A percentile compares a stretch with the other conserved stretches of the same genome.
Evolutionary conservation across 2,329 filamentous ascomycete species (phyloP).

Genomic region (Xylaria polymorpha): DNA sequence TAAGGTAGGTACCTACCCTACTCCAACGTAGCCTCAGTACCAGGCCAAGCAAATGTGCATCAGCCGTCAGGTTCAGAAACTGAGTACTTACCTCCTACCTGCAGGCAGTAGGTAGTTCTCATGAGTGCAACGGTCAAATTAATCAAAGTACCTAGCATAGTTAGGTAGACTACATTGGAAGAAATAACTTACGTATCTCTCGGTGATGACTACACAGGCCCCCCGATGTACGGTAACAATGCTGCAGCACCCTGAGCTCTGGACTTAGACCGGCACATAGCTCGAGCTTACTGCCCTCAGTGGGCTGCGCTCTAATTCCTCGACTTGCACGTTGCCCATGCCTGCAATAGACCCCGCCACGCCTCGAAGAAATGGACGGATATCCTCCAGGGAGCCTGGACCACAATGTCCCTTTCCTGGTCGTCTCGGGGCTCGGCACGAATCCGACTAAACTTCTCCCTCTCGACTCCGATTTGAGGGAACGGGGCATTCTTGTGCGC

Average conservation of each 20-base stretch:
- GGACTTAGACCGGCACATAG: constrained; percentile 13
- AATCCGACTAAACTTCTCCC: constrained; percentile 55
- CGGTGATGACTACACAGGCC: constrained; percentile 5
- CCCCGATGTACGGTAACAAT: not conserved
- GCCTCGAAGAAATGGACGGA: constrained; percentile 72
- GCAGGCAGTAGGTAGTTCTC: not conserved
- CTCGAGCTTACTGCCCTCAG: constrained; percentile 12
- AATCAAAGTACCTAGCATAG: not conserved
- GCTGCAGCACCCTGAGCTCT: not conserved
- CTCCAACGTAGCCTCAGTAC: not conserved
- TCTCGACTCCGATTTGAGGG: constrained; percentile 64
- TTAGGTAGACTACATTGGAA: constrained; percentile 3
- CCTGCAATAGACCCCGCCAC: constrained; percentile 31
- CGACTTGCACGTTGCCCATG: constrained; percentile 37
- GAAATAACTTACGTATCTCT: not conserved
- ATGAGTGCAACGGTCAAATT: not conserved
- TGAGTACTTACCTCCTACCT: too few relatives aligned
- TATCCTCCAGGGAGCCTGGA: constrained; percentile 83
- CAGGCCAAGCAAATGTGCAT: constrained; percentile 9
- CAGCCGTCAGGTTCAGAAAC: not conserved
- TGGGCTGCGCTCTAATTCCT: constrained; percentile 29
- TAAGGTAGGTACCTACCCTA: too few relatives aligned
- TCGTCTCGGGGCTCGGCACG: constrained; percentile 79
- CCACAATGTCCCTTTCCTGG: constrained; percentile 86
- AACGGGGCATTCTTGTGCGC: constrained; percentile 70